phyloP scores from a whole-genome alignment of 2,329 filamentous ascomycete species.

The Zymoseptoria passerinii region DNA sequence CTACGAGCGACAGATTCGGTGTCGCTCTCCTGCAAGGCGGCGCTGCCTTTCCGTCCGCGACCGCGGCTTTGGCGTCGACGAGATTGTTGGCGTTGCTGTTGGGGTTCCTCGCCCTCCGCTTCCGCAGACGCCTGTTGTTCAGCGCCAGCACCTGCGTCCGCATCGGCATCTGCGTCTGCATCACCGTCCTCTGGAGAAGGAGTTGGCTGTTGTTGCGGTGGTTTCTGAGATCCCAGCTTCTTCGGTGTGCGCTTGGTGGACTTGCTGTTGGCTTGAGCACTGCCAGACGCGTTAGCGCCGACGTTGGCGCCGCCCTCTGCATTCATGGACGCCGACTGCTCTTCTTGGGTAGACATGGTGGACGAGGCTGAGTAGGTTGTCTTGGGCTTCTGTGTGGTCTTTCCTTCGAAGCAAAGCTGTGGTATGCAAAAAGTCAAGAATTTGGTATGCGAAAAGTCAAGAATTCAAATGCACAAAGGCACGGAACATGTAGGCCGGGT shows the following conservation, averaged over 20 bases:
- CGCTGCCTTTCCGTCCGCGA: conserved; percentile 36
- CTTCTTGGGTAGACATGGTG: conserved; percentile 19
- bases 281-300: conserved; percentile 25
- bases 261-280: conserved; percentile 31
- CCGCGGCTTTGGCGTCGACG: conserved; percentile 44
- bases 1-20: conserved; percentile 47
- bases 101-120: conserved; percentile 33
- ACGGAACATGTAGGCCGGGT: conserved; percentile 9
- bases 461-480: conserved; percentile 1
- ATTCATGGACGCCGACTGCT: conserved; percentile 15
- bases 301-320: conserved; percentile 22
- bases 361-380: conserved; percentile 1
- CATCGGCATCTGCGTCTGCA: conserved; percentile 32
- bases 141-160: conserved; percentile 29
- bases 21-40: conserved; percentile 37
- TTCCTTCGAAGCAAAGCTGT: not conserved
- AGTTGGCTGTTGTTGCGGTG: conserved; percentile 41
- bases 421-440: not conserved
- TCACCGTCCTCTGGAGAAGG: conserved; percentile 39
- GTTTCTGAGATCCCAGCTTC: conserved; percentile 41
- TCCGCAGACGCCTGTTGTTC: conserved; percentile 31
- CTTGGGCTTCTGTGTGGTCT: conserved; percentile 1
- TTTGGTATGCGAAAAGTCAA: conserved; percentile 1
- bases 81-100: conserved; percentile 35
- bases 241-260: conserved; percentile 39